Conservation (phyloP, 345 rosid genomes). For the Erucastrum elatum region DNA sequence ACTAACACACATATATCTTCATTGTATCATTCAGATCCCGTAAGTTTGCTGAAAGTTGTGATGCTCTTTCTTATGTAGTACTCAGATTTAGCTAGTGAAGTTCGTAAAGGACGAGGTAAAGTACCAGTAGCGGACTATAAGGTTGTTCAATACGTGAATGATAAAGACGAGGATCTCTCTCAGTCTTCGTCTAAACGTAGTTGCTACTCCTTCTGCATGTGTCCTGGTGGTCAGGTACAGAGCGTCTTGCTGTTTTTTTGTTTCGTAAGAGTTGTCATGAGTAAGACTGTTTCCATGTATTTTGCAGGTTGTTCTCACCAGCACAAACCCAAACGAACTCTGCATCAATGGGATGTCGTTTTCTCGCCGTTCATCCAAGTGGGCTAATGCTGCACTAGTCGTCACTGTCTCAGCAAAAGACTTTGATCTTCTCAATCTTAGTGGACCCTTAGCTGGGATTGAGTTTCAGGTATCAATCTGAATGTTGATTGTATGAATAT, state of each 20-base stretch:
- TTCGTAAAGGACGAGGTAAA: slow-evolving; percentile 78
- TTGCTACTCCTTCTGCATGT: slow-evolving; percentile 99
- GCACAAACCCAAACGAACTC: slow-evolving; percentile 79
- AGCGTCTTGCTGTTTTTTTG: not conserved
- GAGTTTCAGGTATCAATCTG: slow-evolving; percentile 72
- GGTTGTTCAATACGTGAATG: slow-evolving; percentile 63
- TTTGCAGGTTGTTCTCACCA: slow-evolving; percentile 91
- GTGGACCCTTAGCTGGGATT: slow-evolving; percentile 89
- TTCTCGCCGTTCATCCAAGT: slow-evolving; percentile 89
- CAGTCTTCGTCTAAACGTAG: slow-evolving; percentile 46
- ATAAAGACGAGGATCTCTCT: slow-evolving; percentile 38
- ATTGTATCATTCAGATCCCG: not conserved
- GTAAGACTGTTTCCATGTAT: not conserved
- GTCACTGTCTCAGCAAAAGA: slow-evolving; percentile 72
- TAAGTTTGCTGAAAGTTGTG: not conserved
- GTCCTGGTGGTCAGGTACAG: slow-evolving; percentile 96
- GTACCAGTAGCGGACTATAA: slow-evolving; percentile 96
- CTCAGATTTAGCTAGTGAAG: slow-evolving; percentile 68
- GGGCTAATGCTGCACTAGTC: slow-evolving; percentile 97
- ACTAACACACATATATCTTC: not conserved
- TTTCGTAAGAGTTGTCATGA: not conserved
- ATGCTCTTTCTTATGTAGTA: slow-evolving; percentile 47
- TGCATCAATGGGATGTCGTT: slow-evolving; percentile 98
- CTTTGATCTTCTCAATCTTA: slow-evolving; percentile 62
- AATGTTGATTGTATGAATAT: not conserved